Evolutionary conservation across 495 filamentous ascomycete species (phyloP), one percentile per base, ranked within the genome.

Genomic region (Penicillium salamii): DNA sequence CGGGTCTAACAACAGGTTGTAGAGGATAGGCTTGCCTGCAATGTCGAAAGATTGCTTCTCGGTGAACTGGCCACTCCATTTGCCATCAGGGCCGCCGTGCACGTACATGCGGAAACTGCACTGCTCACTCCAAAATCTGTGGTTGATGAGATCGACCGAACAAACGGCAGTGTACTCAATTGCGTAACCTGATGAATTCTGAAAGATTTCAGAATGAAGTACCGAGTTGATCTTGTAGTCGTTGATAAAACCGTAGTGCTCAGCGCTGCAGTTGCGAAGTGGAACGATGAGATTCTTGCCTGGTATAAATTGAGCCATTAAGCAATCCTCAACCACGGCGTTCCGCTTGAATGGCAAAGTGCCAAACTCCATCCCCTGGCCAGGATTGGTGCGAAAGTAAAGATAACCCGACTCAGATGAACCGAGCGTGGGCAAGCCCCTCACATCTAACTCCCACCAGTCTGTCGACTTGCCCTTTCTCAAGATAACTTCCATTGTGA

Each of bases 221-320:
- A 59, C 60, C 24, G 71, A 60, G 5, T 63, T 58, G 14, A 71
- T 47, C 12, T 61, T 64, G 26, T 69, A 68, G 33, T 69, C 60
- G 17, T 59, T 63, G 17, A 72, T 13, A 12, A 63, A 54, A 0
- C 67, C 66, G 46, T 65, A 70, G 46, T 53, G 66, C 11, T 42
- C 45, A 21, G 35, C 49, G 21, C 62, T 52, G 21, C 65, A 70
- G 11, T 55, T 46, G 8, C 68, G 68, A 7, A 73, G 38, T 1
- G 65, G 50, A 17, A 69, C 36, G 17, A 64, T 52, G 33, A 74
- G 55, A 11, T 12, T 57, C 6, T 51, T 50, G 1, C 50, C 38
- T 11, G 56, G 44, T 0, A 19, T n/a, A 21, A 75, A 68, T 19
- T 70, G 65, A 7, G 60, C 68, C 42, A 66, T 57, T 39, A 73